Base-by-base conservation (phyloP, 225 moss, liverwort and hornwort genomes). In the Straminergon stramineum region DNA sequence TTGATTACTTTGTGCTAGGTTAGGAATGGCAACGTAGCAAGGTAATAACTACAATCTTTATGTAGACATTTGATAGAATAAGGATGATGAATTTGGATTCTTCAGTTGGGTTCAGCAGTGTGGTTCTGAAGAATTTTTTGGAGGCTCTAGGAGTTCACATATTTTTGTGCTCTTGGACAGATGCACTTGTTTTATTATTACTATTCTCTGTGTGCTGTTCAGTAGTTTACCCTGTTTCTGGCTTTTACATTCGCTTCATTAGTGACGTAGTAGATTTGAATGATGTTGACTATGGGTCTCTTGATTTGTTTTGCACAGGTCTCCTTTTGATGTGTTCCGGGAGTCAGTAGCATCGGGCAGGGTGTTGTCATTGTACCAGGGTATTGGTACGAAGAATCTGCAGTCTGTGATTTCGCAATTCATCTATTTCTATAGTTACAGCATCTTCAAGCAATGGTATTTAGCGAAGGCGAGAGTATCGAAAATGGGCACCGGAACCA, bases 401-500 rank as follows among this genome's bases (percentile, higher is more conserved):
- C 99, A 99, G 85, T 97, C 99, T 58, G 95, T 99, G 11, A 79
- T 97, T 41, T 99, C 99, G 63, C 99, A 99, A 90, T 99, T 99
- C 84, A 93, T 99, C 71, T 99, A 99, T 67, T 99, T 99, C 81
- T 99, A 99, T 60, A 93, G 97, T 90, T 99, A 99, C 93, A 96
- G 97, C 71, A 91, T 94, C 76, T 95, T 99, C 92, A 99, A 97
- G 90, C 89, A 94, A 83, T 89, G 90, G 81, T 97, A 97, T 90
- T 82, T 99, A 65, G 91, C 92, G 57, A 92, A 78, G 60, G 94
- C 93, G 43, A 95, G 88, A 87, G 90, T 93, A 39, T 93, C 88
- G 86, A 93, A 95, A 73, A 97, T 99, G 99, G 97, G 96, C 57
- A 96, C 97, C 17, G 99, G 95, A 63, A 89, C 97, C 31, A 99